Base-by-base conservation (phyloP, 805 yeast genomes). In the Kuraishia floccosa region DNA sequence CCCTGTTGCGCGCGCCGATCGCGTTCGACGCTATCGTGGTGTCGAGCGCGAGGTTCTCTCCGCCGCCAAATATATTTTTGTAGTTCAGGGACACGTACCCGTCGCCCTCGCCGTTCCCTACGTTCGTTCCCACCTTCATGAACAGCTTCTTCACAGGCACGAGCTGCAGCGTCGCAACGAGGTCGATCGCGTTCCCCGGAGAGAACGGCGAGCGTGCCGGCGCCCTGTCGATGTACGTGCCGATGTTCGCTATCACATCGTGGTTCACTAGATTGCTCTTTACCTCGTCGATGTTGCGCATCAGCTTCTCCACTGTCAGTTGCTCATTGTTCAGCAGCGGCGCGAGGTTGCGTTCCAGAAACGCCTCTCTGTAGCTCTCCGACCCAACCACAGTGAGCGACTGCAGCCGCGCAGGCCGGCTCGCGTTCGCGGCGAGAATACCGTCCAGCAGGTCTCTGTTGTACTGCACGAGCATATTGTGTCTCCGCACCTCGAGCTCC, bases 61-160 rank as follows among this genome's bases (percentile, higher is more conserved):
- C 76, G 7, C 77, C 78, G 0, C 77, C 78, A 52, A 70, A 67
- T 13, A 71, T 45, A 42, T 72, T 72, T 32, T 60, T 60, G 47
- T 68, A 59, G 50, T 75, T 86, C 34, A 87, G 72, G 20, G 83
- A 77, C 28, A 85, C 65, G 47, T 87, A 86, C 1, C 96, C 97
- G 47, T 83, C 91, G 19, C 96, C 98, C 58, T 91, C 97, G 20
- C 94, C 94, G 48, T 91, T 89, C 2, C 97, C 97, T 6, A 91
- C 72, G 52, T 86, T 87, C 2, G 97, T 91, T 4, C 99, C 99
- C 1, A 96, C 83, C 43, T 81, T 82, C 32, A 94, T 87, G 36
- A 70, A 66, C 43, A 86, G 80, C 40, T 69, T 67, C 42, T 84
- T 84, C 4, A 68, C 68, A 0, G 89, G 87, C 4, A 63, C 34